Percentiles rank a stretch among this genome's conserved stretches.
Evolutionary conservation across 2,329 filamentous ascomycete species (phyloP).

Genomic region (Plenodomus biglobosus): DNA sequence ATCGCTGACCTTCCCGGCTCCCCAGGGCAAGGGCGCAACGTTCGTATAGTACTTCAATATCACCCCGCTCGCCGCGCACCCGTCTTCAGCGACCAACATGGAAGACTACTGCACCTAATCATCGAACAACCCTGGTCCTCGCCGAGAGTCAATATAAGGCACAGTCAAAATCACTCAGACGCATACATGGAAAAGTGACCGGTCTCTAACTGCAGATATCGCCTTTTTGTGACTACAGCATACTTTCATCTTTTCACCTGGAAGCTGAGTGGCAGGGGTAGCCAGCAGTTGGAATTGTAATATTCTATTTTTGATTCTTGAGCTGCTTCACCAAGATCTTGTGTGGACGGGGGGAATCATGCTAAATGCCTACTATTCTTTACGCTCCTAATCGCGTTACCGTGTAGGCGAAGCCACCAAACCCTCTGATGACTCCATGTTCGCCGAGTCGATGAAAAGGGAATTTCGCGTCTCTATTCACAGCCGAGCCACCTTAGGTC

Average conservation of each 20-base stretch:
- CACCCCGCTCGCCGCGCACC: background rate
- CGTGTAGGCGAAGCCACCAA: background rate
- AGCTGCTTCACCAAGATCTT: background rate
- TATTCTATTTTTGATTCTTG: background rate
- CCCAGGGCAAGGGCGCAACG: background rate
- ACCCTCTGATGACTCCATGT: background rate
- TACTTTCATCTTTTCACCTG: no score
- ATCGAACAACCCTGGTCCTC: background rate
- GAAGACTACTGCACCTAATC: background rate
- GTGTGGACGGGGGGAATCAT: background rate
- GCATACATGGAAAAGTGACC: background rate
- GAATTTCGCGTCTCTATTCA: background rate
- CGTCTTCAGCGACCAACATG: background rate
- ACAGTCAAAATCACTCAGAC: background rate
- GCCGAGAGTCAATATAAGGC: background rate
- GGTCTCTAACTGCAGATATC: background rate
- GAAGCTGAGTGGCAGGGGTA: no score
- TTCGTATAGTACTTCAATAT: background rate
- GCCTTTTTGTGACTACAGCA: background rate
- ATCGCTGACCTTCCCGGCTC: background rate
- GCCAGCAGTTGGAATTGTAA: background rate
- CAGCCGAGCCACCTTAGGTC: conserved; percentile 10
- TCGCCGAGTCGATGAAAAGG: background rate
- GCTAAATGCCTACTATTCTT: background rate
- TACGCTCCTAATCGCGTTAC: background rate